These are phyloP conservation scores for Fusarium compactum DNA, from an alignment of 2,329 filamentous ascomycete genomes.

Conservation along the genomic window DNA sequence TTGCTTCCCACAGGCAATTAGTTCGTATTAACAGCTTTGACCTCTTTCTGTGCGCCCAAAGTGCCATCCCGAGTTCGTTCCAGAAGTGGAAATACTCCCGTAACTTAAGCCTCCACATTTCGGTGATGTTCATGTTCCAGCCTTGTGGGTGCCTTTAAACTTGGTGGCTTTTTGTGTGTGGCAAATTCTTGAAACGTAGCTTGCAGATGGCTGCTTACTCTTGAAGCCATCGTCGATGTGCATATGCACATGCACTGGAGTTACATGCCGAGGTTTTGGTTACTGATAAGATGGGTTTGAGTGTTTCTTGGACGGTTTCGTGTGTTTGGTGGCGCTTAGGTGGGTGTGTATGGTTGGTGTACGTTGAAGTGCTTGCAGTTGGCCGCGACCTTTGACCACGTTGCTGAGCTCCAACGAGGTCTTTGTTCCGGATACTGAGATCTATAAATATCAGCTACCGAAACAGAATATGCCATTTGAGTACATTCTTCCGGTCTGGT, in stretches of 20 bases:
- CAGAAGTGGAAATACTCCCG: slow-evolving; percentile 33
- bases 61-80: slow-evolving; percentile 32
- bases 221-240: not conserved
- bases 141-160: slow-evolving; percentile 23
- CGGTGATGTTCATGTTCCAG: slow-evolving; percentile 19
- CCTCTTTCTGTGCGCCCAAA: slow-evolving; percentile 2
- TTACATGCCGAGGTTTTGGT: not conserved
- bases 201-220: not conserved
- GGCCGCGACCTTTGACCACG: not conserved
- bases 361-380: not conserved
- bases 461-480: not conserved
- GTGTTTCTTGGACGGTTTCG: not conserved
- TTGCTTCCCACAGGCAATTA: too few relatives aligned
- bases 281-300: not conserved
- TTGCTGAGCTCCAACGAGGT: not conserved
- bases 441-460: not conserved
- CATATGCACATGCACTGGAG: slow-evolving; percentile 1
- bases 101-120: slow-evolving; percentile 29
- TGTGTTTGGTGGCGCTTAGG: not conserved
- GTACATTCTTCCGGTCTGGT: not conserved
- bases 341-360: not conserved
- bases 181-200: slow-evolving; percentile 4
- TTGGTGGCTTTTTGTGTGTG: slow-evolving; percentile 5
- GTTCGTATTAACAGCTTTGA: not conserved
- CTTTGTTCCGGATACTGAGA: not conserved